These are phyloP conservation scores for Pharus latifolius DNA, from an alignment of 176 grass and related monocot species.

Conservation along the genomic window DNA sequence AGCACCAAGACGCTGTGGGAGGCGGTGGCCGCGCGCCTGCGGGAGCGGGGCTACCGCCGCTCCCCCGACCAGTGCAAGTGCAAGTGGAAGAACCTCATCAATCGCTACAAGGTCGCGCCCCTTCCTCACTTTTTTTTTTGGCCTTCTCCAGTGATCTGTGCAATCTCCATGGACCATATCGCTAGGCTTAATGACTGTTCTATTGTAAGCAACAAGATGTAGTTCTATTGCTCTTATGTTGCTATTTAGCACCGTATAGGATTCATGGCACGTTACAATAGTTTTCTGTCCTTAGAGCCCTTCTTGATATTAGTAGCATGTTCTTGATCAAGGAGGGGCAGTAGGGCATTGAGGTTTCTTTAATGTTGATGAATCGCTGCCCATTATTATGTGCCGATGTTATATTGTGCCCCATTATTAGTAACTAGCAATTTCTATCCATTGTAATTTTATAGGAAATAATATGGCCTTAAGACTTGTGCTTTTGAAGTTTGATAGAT, in stretches of 20 bases:
- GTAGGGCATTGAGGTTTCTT: neutral
- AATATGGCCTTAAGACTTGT: neutral
- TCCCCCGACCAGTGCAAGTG: constrained; percentile 94
- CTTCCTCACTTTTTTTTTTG: neutral
- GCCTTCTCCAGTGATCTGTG: neutral
- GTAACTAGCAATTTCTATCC: neutral
- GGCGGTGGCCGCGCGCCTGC: constrained; percentile 43
- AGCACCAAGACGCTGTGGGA: constrained; percentile 80
- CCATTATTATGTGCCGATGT: neutral
- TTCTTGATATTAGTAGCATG: neutral
- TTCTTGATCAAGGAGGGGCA: neutral
- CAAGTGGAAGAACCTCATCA: constrained; percentile 99
- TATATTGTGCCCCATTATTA: neutral
- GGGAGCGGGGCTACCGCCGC: constrained; percentile 51
- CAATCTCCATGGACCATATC: neutral
- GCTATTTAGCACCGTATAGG: too few relatives aligned
- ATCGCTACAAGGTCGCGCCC: constrained; percentile 62
- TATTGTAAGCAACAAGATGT: neutral
- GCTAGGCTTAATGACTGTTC: neutral
- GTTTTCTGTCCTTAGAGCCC: neutral
- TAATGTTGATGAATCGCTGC: neutral
- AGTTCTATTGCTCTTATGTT: neutral
- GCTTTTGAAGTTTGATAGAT: neutral
- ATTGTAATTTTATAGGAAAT: neutral
- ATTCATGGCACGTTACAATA: too few relatives aligned